Base-by-base conservation (phyloP, 768 basidiomycete genomes). In the Trametes cingulata region DNA sequence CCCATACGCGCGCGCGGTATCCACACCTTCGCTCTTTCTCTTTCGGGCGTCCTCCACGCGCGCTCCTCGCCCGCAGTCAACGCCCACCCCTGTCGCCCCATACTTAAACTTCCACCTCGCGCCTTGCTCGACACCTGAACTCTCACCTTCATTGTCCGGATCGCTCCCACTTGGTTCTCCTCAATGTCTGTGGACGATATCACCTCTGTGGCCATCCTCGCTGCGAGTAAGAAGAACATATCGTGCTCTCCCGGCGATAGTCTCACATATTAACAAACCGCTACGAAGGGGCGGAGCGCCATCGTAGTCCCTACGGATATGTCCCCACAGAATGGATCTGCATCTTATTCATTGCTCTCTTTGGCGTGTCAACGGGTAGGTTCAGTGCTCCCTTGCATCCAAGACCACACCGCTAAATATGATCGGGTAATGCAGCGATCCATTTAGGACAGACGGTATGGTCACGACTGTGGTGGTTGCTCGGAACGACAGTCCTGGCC, bases 261-360 rank as follows among this genome's bases (percentile, higher is more conserved):
- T 40, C n/a, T 14, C 6, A 3, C 39, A 5, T 15, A 40, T 14
- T 40, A 33, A 33, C 29, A 33, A 33, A 9, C 20, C 9, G 6
- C 46, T 19, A 14, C 5, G 10, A 22, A 6, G 5, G 15, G 12
- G 22, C 25, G n/a, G 39, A 20, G 15, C 7, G 19, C 8, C 52
- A n/a, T 22, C 17, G 17, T 24, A 52, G 56, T 15, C 70, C 63
- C 5, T 78, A 75, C 58, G 69, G 71, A 22, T 79, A 77, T 60
- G 57, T 72, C 2, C 76, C 75, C 2, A 77, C 76, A 0, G 66
- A 73, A 50, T 75, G 74, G 70, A 64, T 77, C 22, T 71, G 69
- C 59, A 69, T 72, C 37, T 54, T 74, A 33, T 79, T 76, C 65
- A 51, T 80, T 43, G 69, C 67, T 7, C 69, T 77, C 13, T 78